phyloP scores from a whole-genome alignment of 345 rosid species.

The Salix udensis region DNA sequence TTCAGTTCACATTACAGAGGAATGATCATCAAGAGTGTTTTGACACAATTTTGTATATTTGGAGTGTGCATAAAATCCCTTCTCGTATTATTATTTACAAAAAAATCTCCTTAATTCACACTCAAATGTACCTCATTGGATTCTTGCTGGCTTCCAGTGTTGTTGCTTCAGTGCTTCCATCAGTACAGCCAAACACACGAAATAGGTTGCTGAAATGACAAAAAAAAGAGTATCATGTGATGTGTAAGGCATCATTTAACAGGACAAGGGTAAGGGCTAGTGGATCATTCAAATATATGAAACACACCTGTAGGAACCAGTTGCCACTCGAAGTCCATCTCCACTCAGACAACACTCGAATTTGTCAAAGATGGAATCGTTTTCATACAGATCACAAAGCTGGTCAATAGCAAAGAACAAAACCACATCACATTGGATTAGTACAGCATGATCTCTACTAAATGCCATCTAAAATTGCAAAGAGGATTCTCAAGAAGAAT shows the following conservation, averaged over 20 bases:
- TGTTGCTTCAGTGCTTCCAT: slow-evolving; percentile 49
- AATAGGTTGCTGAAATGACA: slow-evolving; percentile 54
- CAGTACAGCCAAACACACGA: slow-evolving; percentile 61
- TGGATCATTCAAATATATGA: slow-evolving; percentile 9
- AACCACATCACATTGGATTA: neutral
- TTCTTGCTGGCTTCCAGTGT: slow-evolving; percentile 64
- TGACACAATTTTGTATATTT: slow-evolving; percentile 2
- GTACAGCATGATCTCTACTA: neutral
- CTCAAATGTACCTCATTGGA: slow-evolving; percentile 52
- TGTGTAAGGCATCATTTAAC: neutral
- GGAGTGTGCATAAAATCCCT: neutral
- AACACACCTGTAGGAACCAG: slow-evolving; percentile 68
- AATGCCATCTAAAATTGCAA: neutral
- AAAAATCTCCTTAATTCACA: neutral
- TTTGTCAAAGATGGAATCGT: slow-evolving; percentile 62
- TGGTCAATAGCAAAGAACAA: slow-evolving; percentile 26
- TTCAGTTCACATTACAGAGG: neutral
- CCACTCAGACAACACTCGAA: slow-evolving; percentile 62
- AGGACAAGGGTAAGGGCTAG: neutral
- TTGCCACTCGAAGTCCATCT: slow-evolving; percentile 57
- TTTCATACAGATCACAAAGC: slow-evolving; percentile 71
- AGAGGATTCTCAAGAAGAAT: slow-evolving; percentile 8
- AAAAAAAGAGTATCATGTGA: neutral
- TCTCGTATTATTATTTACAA: slow-evolving; percentile 1
- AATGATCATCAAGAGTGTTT: neutral